A percentile compares a stretch with the other conserved stretches of the same genome.
Conservation (phyloP, 805 yeast species). For the Metschnikowia noctiluminum region DNA sequence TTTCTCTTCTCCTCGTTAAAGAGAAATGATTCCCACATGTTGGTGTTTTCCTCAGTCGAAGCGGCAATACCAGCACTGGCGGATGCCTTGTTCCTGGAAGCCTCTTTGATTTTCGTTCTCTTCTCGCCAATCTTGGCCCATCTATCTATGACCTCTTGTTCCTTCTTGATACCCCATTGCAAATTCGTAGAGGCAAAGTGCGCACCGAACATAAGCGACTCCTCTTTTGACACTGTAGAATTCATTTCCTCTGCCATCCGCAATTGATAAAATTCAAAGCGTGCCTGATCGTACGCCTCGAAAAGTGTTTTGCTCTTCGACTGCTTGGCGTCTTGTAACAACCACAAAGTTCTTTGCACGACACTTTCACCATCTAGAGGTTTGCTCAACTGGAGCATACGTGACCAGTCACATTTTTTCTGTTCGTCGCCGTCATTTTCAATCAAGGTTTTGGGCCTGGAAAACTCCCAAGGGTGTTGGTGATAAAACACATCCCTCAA, state of each 20-base stretch:
- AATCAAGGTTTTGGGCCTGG: constrained; percentile 79
- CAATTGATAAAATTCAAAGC: constrained; percentile 82
- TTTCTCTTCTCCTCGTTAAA: constrained; percentile 17
- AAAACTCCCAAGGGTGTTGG: constrained; percentile 98
- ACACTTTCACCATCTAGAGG: constrained; percentile 81
- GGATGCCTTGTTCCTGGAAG: constrained; percentile 30
- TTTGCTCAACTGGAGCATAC: constrained; percentile 65
- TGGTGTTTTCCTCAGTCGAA: constrained; percentile 18
- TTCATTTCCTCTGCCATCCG: constrained; percentile 83
- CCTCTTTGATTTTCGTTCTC: constrained; percentile 54
- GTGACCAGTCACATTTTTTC: constrained; percentile 68
- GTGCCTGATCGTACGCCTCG: constrained; percentile 80
- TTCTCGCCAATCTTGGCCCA: constrained; percentile 74
- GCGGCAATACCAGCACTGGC: constrained; percentile 19
- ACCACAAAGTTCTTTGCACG: constrained; percentile 43
- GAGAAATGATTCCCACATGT: constrained; percentile 23
- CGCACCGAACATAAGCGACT: constrained; percentile 82
- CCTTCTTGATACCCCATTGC: constrained; percentile 66
- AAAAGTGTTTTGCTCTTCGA: constrained; percentile 31
- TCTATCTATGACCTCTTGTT: constrained; percentile 63
- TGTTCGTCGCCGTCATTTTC: constrained; percentile 69
- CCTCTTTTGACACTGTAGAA: constrained; percentile 71
- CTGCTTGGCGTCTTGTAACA: constrained; percentile 25
- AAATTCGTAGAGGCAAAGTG: constrained; percentile 59
- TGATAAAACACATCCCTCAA: constrained; percentile 77